Evolutionary conservation across 192 early-diverging fungal genomes (phyloP).

Genomic region (Backusella liffmaniae): DNA sequence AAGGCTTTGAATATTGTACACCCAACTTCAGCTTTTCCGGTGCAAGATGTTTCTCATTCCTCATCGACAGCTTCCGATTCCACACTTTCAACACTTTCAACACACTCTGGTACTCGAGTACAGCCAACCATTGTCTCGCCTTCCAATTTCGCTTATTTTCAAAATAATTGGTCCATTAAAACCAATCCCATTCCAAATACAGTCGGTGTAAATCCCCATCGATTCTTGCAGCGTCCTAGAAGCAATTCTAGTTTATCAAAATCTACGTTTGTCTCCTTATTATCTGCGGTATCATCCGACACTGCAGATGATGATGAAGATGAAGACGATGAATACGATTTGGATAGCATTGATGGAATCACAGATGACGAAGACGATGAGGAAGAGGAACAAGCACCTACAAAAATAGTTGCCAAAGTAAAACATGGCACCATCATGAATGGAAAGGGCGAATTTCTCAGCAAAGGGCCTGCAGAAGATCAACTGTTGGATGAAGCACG

Average conservation of each 20-base stretch:
- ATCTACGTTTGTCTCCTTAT: slow-evolving; percentile 13
- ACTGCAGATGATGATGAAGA: slow-evolving; percentile 10
- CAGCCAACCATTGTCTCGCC: slow-evolving; percentile 22
- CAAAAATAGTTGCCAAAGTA: slow-evolving; percentile 30
- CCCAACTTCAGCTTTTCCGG: slow-evolving; percentile 15
- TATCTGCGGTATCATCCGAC: slow-evolving; percentile 1
- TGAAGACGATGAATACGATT: slow-evolving; percentile 14
- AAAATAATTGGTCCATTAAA: slow-evolving; percentile 10
- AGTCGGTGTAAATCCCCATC: slow-evolving; percentile 17
- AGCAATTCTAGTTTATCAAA: slow-evolving; percentile 24
- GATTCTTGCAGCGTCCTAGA: slow-evolving; percentile 19
- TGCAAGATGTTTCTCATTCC: slow-evolving; percentile 25
- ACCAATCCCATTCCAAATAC: slow-evolving; percentile 6
- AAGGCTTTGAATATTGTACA: slow-evolving; percentile 38
- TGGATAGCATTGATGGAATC: slow-evolving; percentile 25
- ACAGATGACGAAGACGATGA: slow-evolving; percentile 16
- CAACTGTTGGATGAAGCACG: slow-evolving; percentile 25
- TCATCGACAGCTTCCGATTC: slow-evolving; percentile 29
- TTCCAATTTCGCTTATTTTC: slow-evolving; percentile 13
- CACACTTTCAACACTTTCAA: slow-evolving; percentile 20
- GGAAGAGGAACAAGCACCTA: not conserved
- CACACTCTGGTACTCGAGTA: slow-evolving; percentile 15
- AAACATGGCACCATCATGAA: slow-evolving; percentile 41
- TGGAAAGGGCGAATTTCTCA: slow-evolving; percentile 32
- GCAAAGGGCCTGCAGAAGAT: slow-evolving; percentile 16